Evolutionary conservation across 208 protist species (phyloP).

Genomic region (Trypanosoma avium): DNA sequence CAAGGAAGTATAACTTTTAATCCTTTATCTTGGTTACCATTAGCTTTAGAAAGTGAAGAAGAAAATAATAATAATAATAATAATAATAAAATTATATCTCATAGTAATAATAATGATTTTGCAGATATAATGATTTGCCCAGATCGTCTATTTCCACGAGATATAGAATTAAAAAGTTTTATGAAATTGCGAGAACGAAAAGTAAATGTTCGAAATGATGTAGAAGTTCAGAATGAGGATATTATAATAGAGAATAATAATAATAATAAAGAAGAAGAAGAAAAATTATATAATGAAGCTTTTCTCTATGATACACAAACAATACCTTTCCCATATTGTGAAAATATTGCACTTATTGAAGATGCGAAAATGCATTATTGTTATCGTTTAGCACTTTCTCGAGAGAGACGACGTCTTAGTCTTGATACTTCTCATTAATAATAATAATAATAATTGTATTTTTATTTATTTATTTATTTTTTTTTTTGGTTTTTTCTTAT

Average conservation of each 20-base stretch:
- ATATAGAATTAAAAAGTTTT: conserved; percentile 25
- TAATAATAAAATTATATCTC: background rate
- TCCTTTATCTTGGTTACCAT: conserved; percentile 1
- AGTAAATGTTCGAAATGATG: no score
- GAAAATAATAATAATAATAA: background rate
- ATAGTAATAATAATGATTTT: no score
- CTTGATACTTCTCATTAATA: background rate
- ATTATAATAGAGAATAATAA: background rate
- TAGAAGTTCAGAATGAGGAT: background rate
- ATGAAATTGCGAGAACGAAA: background rate
- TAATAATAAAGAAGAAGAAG: background rate
- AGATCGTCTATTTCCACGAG: conserved; percentile 19
- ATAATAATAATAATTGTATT: background rate
- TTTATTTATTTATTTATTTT: conserved; percentile 21
- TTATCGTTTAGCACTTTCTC: conserved; percentile 20
- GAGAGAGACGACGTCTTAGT: conserved; percentile 8
- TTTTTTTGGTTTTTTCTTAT: conserved; percentile 16
- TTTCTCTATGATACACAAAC: conserved; percentile 19
- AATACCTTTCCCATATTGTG: conserved; percentile 17
- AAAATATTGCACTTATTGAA: conserved; percentile 3
- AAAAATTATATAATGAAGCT: conserved; percentile 12
- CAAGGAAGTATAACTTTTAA: background rate
- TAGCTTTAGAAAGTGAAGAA: conserved; percentile 2
- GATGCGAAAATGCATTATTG: conserved; percentile 26
- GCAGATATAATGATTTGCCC: conserved; percentile 1